Conservation (phyloP, 768 basidiomycete species). For the Amanita molliuscula region DNA sequence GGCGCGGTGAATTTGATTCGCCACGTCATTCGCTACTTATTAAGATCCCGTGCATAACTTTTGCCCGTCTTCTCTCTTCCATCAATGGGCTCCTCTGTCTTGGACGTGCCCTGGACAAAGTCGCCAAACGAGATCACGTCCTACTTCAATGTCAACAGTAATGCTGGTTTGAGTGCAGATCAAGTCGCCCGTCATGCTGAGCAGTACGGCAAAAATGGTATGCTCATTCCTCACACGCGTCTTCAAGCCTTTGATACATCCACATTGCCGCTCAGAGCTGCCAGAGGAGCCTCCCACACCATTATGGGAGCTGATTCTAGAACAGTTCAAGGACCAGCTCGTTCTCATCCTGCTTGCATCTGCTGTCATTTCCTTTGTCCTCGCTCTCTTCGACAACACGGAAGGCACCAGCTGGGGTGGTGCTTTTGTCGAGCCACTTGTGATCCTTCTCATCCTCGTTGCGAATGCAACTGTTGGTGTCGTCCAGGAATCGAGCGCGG, state of each 20-base stretch:
- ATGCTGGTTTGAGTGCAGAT: constrained; percentile 50
- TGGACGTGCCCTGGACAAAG: constrained; percentile 76
- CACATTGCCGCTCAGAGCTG: constrained; percentile 36
- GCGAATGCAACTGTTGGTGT: constrained; percentile 98
- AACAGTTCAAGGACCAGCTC: constrained; percentile 98
- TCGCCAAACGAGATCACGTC: constrained; percentile 59
- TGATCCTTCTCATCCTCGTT: constrained; percentile 91
- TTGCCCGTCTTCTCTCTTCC: constrained; percentile 11
- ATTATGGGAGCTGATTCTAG: constrained; percentile 90
- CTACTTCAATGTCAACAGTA: constrained; percentile 58
- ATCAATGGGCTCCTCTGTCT: constrained; percentile 18
- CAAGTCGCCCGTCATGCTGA: constrained; percentile 67
- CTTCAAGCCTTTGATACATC: not conserved
- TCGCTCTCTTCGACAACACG: constrained; percentile 80
- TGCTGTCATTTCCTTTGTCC: constrained; percentile 85
- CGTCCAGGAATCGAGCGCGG: constrained; percentile 92
- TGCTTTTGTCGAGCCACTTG: constrained; percentile 91
- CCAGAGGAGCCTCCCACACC: constrained; percentile 90
- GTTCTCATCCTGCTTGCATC: constrained; percentile 94
- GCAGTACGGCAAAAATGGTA: constrained; percentile 83
- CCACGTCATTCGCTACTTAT: constrained; percentile 32
- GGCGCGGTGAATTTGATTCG: constrained; percentile 7
- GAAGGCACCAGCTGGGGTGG: constrained; percentile 57
- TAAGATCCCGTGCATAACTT: not conserved
- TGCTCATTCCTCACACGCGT: constrained; percentile 10